Percentiles rank a stretch among this genome's conserved stretches.
Evolutionary conservation across 2,329 filamentous ascomycete genomes (phyloP).

Genomic region (Cryphonectria parasitica): DNA sequence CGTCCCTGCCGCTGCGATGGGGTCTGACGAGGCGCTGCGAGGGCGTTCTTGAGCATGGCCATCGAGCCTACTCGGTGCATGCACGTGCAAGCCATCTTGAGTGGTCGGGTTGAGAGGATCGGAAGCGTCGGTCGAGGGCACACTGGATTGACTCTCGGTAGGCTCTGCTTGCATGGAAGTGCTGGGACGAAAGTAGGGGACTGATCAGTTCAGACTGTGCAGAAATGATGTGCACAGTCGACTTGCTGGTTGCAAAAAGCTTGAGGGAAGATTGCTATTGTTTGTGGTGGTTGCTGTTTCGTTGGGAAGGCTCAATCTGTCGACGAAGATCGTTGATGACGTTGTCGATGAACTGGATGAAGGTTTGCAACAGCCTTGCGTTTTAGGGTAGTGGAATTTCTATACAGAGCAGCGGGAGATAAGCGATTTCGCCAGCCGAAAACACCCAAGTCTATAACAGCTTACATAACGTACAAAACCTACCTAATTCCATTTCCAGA

Average conservation of each 20-base stretch:
- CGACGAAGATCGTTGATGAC: conserved; percentile 22
- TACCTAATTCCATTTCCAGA: neutral
- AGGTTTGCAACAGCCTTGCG: conserved; percentile 5
- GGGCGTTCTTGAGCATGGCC: conserved; percentile 42
- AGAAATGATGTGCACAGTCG: conserved; percentile 55
- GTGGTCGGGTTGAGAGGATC: conserved; percentile 39
- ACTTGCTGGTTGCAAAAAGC: conserved; percentile 10
- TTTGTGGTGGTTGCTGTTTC: conserved; percentile 12
- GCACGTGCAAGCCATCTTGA: conserved; percentile 62
- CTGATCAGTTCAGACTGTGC: conserved; percentile 52
- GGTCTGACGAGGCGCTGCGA: conserved; percentile 43
- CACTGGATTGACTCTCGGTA: conserved; percentile 49
- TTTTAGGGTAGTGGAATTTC: neutral
- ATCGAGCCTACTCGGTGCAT: conserved; percentile 44
- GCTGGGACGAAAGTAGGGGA: conserved; percentile 40
- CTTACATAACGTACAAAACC: neutral
- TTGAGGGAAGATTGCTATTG: conserved; percentile 9
- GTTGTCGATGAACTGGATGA: conserved; percentile 16
- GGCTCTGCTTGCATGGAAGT: conserved; percentile 70
- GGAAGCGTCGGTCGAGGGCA: conserved; percentile 43
- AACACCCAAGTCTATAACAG: neutral
- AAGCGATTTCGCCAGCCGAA: conserved; percentile 1
- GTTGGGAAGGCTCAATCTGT: conserved; percentile 15
- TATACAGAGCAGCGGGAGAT: neutral
- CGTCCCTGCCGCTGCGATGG: conserved; percentile 35